Evolutionary conservation across 345 rosid species (phyloP).

Genomic region (Salix arbutifolia): DNA sequence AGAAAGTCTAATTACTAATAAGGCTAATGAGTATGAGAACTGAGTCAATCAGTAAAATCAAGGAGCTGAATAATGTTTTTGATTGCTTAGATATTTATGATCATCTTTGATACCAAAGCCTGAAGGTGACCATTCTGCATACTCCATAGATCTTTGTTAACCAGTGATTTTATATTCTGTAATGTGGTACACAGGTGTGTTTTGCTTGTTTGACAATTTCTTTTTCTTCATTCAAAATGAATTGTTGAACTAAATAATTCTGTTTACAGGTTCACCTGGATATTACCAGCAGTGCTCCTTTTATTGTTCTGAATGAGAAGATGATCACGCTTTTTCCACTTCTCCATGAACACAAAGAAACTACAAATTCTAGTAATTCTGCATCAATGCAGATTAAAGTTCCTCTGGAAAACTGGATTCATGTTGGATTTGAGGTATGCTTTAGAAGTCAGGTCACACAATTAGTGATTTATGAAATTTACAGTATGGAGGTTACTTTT

Average conservation of each 20-base stretch:
- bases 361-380: constrained; percentile 38
- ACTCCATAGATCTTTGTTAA: background rate
- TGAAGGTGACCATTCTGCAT: background rate
- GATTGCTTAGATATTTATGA: background rate
- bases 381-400: constrained; percentile 36
- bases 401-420: constrained; percentile 63
- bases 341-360: constrained; percentile 26
- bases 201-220: background rate
- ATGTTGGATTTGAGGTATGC: constrained; percentile 70
- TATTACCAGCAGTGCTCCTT: constrained; percentile 45
- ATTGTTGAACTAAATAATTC: constrained; percentile 2
- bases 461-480: background rate
- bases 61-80: background rate
- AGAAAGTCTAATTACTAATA: background rate
- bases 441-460: background rate
- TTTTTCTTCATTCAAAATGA: background rate
- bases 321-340: constrained; percentile 51
- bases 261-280: constrained; percentile 44
- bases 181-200: background rate
- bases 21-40: background rate
- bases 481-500: background rate
- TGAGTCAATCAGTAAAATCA: background rate
- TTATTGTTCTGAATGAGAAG: constrained; percentile 60
- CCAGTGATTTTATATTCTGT: background rate
- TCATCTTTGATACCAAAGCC: background rate